Conservation (phyloP, 2,329 filamentous ascomycete species). For the Chaetomium sp. region DNA sequence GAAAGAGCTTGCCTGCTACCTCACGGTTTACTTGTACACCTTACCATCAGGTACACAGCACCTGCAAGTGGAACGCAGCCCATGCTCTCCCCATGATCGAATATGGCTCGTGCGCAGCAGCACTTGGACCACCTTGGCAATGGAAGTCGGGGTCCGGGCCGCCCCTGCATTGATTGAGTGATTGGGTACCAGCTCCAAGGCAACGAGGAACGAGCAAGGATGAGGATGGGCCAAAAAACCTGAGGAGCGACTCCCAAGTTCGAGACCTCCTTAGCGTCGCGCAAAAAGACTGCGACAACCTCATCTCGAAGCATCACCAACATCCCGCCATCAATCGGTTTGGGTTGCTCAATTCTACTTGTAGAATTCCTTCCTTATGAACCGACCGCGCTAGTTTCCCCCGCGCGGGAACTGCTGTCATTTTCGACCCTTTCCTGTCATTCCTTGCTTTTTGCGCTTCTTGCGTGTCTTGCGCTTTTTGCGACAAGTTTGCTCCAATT, state of each 20-base stretch:
- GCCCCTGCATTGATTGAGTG: not conserved
- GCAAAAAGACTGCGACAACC: not conserved
- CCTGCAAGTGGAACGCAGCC: not conserved
- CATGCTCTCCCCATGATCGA: not conserved
- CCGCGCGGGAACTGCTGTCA: slow-evolving; percentile 22
- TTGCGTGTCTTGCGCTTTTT: too few relatives aligned
- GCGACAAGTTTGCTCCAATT: slow-evolving; percentile 5
- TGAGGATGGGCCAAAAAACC: slow-evolving; percentile 11
- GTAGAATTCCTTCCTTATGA: slow-evolving; percentile 34
- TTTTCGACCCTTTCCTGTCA: slow-evolving; percentile 10
- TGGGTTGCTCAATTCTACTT: not conserved
- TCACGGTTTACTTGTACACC: too few relatives aligned
- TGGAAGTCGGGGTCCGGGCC: not conserved
- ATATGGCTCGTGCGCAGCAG: slow-evolving; percentile 11
- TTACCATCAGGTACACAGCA: too few relatives aligned
- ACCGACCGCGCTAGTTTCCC: slow-evolving; percentile 32
- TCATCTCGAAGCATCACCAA: slow-evolving; percentile 1
- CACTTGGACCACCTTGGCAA: slow-evolving; percentile 13
- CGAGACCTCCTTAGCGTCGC: not conserved
- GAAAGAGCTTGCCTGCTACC: too few relatives aligned
- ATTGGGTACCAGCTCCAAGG: not conserved
- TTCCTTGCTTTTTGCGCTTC: not conserved
- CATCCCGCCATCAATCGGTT: slow-evolving; percentile 5
- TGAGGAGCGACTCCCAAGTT: not conserved
- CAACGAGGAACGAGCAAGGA: slow-evolving; percentile 6